phyloP scores from a whole-genome alignment of 192 early-diverging fungal genomes.

The Coemansia biformis region DNA sequence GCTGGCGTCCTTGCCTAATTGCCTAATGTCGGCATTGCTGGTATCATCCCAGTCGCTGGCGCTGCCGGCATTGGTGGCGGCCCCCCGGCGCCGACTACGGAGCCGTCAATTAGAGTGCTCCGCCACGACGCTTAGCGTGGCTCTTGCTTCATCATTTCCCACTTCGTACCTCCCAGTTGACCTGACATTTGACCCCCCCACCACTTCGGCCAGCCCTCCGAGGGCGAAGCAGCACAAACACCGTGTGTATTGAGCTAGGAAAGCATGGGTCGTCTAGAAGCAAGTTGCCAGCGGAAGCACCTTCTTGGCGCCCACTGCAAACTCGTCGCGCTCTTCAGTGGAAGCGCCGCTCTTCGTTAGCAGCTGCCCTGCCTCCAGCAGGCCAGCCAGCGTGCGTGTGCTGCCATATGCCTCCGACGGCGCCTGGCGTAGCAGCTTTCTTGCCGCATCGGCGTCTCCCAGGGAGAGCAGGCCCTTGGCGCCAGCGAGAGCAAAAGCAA shows the following conservation, averaged over 20 bases:
- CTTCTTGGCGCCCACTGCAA: constrained; percentile 17
- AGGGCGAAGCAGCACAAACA: too few species aligned
- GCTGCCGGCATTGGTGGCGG: constrained; percentile 1
- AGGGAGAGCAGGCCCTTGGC: constrained; percentile 24
- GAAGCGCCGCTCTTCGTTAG: constrained; percentile 17
- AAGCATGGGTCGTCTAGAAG: constrained; percentile 21
- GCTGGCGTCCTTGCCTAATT: too few species aligned
- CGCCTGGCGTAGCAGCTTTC: constrained; percentile 10
- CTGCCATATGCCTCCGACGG: constrained; percentile 13
- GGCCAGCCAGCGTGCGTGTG: constrained; percentile 22
- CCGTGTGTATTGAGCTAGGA: too few species aligned
- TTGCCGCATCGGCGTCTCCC: constrained; percentile 14
- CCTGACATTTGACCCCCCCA: background rate
- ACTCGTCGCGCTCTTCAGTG: constrained; percentile 10
- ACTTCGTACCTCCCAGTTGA: background rate
- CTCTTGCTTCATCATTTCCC: too few species aligned
- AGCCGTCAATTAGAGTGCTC: background rate
- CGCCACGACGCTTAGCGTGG: too few species aligned
- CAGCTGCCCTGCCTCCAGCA: constrained; percentile 21
- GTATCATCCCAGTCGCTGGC: constrained; percentile 3
- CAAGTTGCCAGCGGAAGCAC: constrained; percentile 43
- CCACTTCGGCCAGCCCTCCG: too few species aligned
- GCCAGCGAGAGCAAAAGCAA: constrained; percentile 14
- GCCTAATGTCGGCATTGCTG: constrained; percentile 8
- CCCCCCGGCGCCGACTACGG: too few species aligned